Percentiles rank a stretch among this genome's conserved stretches.
phyloP scores from a whole-genome alignment of 148 eudicot species.

The Fagopyrum esculentum region DNA sequence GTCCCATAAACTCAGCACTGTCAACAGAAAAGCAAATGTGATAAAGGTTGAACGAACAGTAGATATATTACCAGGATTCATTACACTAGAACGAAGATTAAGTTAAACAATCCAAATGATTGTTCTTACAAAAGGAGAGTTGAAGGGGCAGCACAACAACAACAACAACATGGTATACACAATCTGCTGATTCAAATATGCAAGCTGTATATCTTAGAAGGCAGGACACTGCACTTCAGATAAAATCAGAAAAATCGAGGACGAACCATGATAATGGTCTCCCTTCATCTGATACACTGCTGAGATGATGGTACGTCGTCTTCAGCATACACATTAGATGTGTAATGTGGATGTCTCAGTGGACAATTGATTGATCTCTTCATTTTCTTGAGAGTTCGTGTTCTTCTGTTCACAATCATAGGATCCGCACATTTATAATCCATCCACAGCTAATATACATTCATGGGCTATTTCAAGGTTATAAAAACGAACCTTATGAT shows the following conservation, averaged over 20 bases:
- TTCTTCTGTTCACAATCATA: not conserved
- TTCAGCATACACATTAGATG: not conserved
- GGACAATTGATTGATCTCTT: slow-evolving; percentile 7
- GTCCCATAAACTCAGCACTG: not conserved
- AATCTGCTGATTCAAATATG: not conserved
- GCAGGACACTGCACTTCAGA: not conserved
- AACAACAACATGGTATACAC: not conserved
- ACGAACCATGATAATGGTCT: not conserved
- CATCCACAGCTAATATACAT: not conserved
- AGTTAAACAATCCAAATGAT: not conserved
- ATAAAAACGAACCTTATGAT: slow-evolving; percentile 28
- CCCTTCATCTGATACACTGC: not conserved
- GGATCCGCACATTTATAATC: not conserved
- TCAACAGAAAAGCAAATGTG: not conserved
- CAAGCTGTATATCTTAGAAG: not conserved
- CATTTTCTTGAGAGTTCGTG: not conserved
- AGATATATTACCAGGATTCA: not conserved
- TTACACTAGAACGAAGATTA: not conserved
- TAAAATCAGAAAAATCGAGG: not conserved
- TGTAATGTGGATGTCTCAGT: slow-evolving; percentile 2
- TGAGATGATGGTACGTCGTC: not conserved
- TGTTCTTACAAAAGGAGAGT: not conserved
- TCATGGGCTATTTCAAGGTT: not conserved
- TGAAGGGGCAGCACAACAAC: not conserved
- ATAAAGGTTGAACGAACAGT: not conserved